phyloP scores from a whole-genome alignment of 2,329 filamentous ascomycete species.

The Cladosporium austrohemisphaericum region DNA sequence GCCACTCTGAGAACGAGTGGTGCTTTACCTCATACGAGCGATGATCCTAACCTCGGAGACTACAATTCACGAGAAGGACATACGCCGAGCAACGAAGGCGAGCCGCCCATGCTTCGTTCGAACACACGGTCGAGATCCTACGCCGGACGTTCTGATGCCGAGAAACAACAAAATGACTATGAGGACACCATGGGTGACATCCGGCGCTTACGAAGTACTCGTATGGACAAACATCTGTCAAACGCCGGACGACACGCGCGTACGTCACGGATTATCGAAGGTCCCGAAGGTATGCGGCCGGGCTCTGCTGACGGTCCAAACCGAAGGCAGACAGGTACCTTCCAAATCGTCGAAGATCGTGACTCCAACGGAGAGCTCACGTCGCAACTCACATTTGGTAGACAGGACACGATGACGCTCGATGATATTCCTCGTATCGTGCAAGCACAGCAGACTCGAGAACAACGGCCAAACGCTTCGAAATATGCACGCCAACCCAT shows the following conservation, averaged over 20 bases:
- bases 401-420: constrained; percentile 85
- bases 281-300: constrained; percentile 69
- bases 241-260: constrained; percentile 88
- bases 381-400: constrained; percentile 79
- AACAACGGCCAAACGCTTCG: constrained; percentile 78
- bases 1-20: constrained; percentile 82
- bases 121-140: constrained; percentile 73
- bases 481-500: constrained; percentile 69
- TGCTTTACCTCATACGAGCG: constrained; percentile 67
- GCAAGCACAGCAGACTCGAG: constrained; percentile 88
- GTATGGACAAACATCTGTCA: constrained; percentile 89
- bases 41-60: constrained; percentile 65
- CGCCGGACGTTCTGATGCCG: constrained; percentile 56
- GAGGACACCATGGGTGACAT: constrained; percentile 97
- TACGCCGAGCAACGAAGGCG: constrained; percentile 43
- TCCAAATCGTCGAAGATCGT: constrained; percentile 78
- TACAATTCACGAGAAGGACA: constrained; percentile 66
- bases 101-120: constrained; percentile 54
- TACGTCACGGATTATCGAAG: constrained; percentile 88
- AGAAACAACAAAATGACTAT: constrained; percentile 66
- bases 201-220: constrained; percentile 81
- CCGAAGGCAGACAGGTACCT: constrained; percentile 45
- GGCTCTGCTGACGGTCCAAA: constrained; percentile 61
- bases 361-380: constrained; percentile 62
- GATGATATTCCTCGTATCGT: constrained; percentile 97